Evolutionary conservation across 2,329 filamentous ascomycete genomes (phyloP).

Genomic region (Setomelanomma holmii): DNA sequence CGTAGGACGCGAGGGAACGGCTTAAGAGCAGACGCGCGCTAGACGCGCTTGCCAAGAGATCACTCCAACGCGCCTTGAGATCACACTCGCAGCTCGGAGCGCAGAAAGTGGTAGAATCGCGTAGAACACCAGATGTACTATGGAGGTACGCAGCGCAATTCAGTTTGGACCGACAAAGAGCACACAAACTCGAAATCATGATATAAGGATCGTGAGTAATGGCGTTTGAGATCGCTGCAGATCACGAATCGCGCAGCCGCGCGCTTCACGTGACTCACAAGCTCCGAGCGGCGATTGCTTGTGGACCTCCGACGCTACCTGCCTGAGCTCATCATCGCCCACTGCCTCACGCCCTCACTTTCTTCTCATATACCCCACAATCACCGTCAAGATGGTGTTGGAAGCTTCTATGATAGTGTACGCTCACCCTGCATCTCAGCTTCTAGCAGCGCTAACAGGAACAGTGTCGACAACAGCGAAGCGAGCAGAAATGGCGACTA

Average conservation of each 20-base stretch:
- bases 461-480: conserved; percentile 95
- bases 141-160: no score
- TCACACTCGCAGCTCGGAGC: no score
- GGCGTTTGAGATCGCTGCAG: background rate
- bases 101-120: no score
- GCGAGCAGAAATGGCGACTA: conserved; percentile 96
- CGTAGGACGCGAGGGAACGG: background rate
- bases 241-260: background rate
- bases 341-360: conserved; percentile 15
- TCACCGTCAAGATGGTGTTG: conserved; percentile 81
- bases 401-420: conserved; percentile 98
- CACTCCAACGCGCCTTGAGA: no score
- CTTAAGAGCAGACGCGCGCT: background rate
- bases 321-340: conserved; percentile 30
- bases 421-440: conserved; percentile 26
- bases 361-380: conserved; percentile 5
- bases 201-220: background rate
- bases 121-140: background rate
- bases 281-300: conserved; percentile 14
- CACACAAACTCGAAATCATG: no score
- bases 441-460: conserved; percentile 25
- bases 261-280: conserved; percentile 8
- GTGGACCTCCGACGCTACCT: conserved; percentile 21
- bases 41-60: no score
- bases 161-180: no score